A percentile compares a stretch with the other conserved stretches of the same genome.
Conservation (phyloP, 2,329 filamentous ascomycete genomes). For the Ascochyta rabiei region DNA sequence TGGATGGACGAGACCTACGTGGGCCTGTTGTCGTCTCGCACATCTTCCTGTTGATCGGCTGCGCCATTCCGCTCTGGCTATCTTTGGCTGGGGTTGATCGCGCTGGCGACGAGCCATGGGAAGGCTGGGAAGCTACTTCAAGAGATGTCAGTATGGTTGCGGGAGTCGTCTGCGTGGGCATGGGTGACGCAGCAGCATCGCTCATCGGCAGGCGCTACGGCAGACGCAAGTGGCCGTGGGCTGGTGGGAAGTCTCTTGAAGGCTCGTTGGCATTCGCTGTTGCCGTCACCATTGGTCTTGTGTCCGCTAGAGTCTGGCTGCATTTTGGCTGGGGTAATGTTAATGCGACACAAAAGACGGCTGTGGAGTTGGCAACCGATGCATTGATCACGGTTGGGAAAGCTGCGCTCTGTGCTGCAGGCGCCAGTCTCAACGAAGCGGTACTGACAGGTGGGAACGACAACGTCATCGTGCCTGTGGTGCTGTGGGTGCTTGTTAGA, state of each 20-base stretch:
- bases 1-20: slow-evolving; percentile 89
- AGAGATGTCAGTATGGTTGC: slow-evolving; percentile 89
- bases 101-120: slow-evolving; percentile 60
- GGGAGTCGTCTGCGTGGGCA: slow-evolving; percentile 90
- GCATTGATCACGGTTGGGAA: slow-evolving; percentile 56
- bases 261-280: slow-evolving; percentile 79
- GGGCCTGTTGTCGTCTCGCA: slow-evolving; percentile 95
- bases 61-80: slow-evolving; percentile 92
- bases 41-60: slow-evolving; percentile 93
- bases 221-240: slow-evolving; percentile 92
- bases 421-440: slow-evolving; percentile 91
- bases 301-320: slow-evolving; percentile 75
- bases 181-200: slow-evolving; percentile 92
- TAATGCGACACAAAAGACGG: slow-evolving; percentile 5
- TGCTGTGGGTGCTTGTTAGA: slow-evolving; percentile 90
- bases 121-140: slow-evolving; percentile 73
- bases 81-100: slow-evolving; percentile 74
- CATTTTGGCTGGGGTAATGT: slow-evolving; percentile 69
- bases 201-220: slow-evolving; percentile 88
- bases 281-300: slow-evolving; percentile 78
- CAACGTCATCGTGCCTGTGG: slow-evolving; percentile 94
- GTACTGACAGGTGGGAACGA: slow-evolving; percentile 97
- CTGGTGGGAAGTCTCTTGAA: slow-evolving; percentile 93
- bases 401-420: slow-evolving; percentile 70
- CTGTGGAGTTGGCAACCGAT: slow-evolving; percentile 52